Percentiles rank a stretch among this genome's conserved stretches.
Evolutionary conservation across 2,329 filamentous ascomycete genomes (phyloP).

Genomic region (Monilinia fructicola): DNA sequence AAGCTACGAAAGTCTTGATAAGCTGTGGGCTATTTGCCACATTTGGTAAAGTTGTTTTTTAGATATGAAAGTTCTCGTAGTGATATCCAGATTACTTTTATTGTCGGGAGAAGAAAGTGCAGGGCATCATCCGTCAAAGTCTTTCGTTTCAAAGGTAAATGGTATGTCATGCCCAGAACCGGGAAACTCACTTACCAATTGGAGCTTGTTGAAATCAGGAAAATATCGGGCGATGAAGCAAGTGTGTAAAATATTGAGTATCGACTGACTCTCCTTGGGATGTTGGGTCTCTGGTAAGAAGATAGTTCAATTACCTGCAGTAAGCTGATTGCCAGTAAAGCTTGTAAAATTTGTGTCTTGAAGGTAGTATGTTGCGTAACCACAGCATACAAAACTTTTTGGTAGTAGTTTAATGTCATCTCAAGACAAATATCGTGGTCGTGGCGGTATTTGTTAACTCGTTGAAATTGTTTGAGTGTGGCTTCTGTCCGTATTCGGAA

Average conservation of each 20-base stretch:
- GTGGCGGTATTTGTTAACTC: neutral
- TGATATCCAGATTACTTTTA: neutral
- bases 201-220: no score
- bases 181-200: no score
- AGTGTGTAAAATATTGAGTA: no score
- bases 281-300: no score
- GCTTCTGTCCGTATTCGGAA: no score
- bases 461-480: neutral
- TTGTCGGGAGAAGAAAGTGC: neutral
- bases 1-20: neutral
- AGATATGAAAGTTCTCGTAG: neutral
- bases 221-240: no score
- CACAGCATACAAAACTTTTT: neutral
- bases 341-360: neutral
- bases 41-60: neutral
- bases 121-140: no score
- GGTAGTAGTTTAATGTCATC: conserved; percentile 7
- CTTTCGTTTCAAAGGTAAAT: neutral
- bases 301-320: neutral
- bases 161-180: no score
- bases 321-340: neutral
- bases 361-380: neutral
- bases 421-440: neutral
- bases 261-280: no score
- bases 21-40: no score